Evolutionary conservation across 192 early-diverging fungal species (phyloP), one percentile per base, ranked within the genome.

Genomic region (Mortierella antarctica): DNA sequence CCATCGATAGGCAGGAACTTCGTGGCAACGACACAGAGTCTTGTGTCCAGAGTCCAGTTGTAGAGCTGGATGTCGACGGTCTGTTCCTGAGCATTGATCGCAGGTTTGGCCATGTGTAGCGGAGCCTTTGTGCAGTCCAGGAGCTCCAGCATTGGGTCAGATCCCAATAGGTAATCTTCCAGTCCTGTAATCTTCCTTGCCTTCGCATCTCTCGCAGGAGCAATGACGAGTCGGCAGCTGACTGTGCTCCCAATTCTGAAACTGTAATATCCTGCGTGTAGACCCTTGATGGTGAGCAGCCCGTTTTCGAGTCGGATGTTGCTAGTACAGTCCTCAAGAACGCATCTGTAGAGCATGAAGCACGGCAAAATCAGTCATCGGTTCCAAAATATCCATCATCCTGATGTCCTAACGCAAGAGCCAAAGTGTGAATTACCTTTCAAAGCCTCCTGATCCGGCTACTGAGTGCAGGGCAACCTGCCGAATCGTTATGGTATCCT

Each of bases 71-170:
- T 72, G 7, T 58, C 58, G 5, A 80, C 53, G 17, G 20, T 39
- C 7, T 53, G 41, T 2, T n/a, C 42, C 5, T 21, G 49, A 17
- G 18, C n/a, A 48, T 68, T 52, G 2, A 23, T 14, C 6, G n/a
- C 53, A 0, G 60, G 65, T 5, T 65, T 6, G 0, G 63, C 13
- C 11, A 80, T 62, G 39, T 68, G 59, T 5, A 80, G 65, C 0
- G 77, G 77, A 4, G 23, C n/a, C 18, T 55, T 80, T 17, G 77
- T 40, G 41, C 65, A 72, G 7, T 68, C 77, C 14, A 51, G 6
- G 8, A 72, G 23, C 49, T 72, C 70, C 52, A 80, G 7, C 77
- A 72, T 80, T 7, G 77, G 77, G 46, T 80, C 72, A 20, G 70
- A 71, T 51, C 59, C 59, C 13, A 72, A 17, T 8, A 72, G 10